These are phyloP conservation scores for Paracoccidioides lutzii DNA, from an alignment of 2,329 filamentous ascomycete genomes.

Conservation along the genomic window DNA sequence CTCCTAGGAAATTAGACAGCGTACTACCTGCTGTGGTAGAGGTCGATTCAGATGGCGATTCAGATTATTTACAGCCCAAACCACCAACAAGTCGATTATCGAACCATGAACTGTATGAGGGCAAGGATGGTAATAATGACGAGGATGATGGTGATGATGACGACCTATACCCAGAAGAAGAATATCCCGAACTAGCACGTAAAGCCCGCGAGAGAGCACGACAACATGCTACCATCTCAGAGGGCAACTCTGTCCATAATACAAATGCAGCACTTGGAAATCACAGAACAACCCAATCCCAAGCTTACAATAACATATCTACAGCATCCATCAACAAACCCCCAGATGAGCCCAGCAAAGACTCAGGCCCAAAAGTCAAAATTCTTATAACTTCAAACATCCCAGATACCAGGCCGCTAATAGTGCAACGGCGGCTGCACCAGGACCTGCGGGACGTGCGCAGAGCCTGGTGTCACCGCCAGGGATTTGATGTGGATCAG, in stretches of 20 bases:
- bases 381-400: slow-evolving; percentile 59
- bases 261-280: neutral
- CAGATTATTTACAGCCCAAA: neutral
- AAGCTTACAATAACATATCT: slow-evolving; percentile 5
- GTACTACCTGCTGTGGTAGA: neutral
- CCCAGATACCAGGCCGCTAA: slow-evolving; percentile 44
- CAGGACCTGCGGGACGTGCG: slow-evolving; percentile 56
- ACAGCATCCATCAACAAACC: neutral
- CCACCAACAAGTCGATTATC: neutral
- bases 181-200: slow-evolving; percentile 30
- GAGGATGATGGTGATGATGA: slow-evolving; percentile 9
- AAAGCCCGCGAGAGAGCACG: slow-evolving; percentile 30
- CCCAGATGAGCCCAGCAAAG: slow-evolving; percentile 4
- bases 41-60: neutral
- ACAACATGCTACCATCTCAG: slow-evolving; percentile 1
- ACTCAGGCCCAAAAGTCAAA: slow-evolving; percentile 41
- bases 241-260: slow-evolving; percentile 5
- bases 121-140: slow-evolving; percentile 16
- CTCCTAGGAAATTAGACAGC: neutral
- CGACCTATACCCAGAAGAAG: slow-evolving; percentile 20
- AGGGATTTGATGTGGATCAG: slow-evolving; percentile 40
- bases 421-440: slow-evolving; percentile 53
- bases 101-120: neutral
- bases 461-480: slow-evolving; percentile 54
- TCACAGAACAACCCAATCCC: slow-evolving; percentile 6